Evolutionary conservation across 169 alveolate species (phyloP).

Genomic region (Plasmodium gonderi): DNA sequence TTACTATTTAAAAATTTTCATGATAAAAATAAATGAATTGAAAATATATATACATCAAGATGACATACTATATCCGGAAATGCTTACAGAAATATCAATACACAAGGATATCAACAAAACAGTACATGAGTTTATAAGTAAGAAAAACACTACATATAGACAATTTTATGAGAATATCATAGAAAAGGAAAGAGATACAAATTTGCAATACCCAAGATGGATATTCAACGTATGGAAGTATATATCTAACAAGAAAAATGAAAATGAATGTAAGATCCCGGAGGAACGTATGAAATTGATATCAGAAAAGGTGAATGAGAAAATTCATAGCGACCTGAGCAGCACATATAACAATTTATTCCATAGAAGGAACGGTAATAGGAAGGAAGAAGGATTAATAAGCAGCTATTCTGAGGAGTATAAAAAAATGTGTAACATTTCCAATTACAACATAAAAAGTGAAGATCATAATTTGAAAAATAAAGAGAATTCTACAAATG

Average conservation of each 20-base stretch:
- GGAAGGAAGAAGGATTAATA: neutral
- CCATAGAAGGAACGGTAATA: neutral
- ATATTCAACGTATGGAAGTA: neutral
- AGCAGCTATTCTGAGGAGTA: neutral
- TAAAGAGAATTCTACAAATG: neutral
- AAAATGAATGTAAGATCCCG: neutral
- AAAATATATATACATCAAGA: slow-evolving; percentile 43
- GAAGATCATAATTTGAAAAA: neutral
- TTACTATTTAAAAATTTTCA: slow-evolving; percentile 42
- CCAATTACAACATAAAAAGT: neutral
- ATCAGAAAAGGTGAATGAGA: neutral
- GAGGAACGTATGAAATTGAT: slow-evolving; percentile 6
- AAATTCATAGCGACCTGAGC: neutral
- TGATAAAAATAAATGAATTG: slow-evolving; percentile 51
- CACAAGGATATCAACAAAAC: slow-evolving; percentile 34
- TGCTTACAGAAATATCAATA: slow-evolving; percentile 46
- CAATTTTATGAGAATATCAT: neutral
- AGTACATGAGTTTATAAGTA: slow-evolving; percentile 33
- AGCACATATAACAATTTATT: neutral
- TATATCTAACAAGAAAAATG: neutral
- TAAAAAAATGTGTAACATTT: neutral
- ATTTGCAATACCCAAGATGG: neutral
- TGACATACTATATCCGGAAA: slow-evolving; percentile 49
- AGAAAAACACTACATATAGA: neutral
- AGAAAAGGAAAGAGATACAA: slow-evolving; percentile 1